Base-by-base conservation (phyloP, 495 filamentous ascomycete species). In the Wilcoxina mikolae region DNA sequence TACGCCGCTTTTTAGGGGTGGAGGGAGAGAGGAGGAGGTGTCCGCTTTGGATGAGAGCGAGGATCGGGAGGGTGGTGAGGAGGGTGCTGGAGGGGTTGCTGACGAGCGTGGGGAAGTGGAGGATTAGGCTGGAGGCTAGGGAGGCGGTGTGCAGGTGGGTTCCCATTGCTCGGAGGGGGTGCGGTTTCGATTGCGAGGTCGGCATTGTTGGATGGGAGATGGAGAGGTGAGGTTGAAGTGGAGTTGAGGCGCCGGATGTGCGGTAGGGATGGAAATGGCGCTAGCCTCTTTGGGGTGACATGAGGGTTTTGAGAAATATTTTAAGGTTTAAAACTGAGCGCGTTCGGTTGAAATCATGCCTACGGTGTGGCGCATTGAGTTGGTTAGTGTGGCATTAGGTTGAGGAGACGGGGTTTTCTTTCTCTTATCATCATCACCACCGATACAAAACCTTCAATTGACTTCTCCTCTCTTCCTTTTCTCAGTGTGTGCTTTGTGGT, bases 21-120 rank as follows among this genome's bases (percentile, higher is more conserved):
- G 85, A 85, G 11, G 94, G 74, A 68, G 89, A 94, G 22, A 82
- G 56, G 17, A 85, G 65, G 38, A 73, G 79, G 66, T 87, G 95
- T 3, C 60, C 67, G 11, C 78, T 66, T 66, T 96, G 90, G 1
- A 87, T 60, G 1, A 74, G 65, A 1, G 76, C 70, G 12, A 91
- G 70, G 45, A 77, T 68, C 2, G 81, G 75, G n/a, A 91, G 66
- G 25, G 76, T 69, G 28, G 59, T 73, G 1, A 74, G 58, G 51
- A 98, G 76, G 15, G 80, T 74, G 15, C 74, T 64, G 5, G 84
- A 76, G 5, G 91, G 89, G 61, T 89, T 73, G 27, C 72, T 69
- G 11, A 95, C 83, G 18, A 95, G 72, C 22, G 71, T 61, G 26
- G 67, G 63, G 27, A 76, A 35, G 53, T 74, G 68, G 64, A 78